Evolutionary conservation across 331 rosid genomes (phyloP), one percentile per base, ranked within the genome.

Genomic region (Erythrophleum ivorense): DNA sequence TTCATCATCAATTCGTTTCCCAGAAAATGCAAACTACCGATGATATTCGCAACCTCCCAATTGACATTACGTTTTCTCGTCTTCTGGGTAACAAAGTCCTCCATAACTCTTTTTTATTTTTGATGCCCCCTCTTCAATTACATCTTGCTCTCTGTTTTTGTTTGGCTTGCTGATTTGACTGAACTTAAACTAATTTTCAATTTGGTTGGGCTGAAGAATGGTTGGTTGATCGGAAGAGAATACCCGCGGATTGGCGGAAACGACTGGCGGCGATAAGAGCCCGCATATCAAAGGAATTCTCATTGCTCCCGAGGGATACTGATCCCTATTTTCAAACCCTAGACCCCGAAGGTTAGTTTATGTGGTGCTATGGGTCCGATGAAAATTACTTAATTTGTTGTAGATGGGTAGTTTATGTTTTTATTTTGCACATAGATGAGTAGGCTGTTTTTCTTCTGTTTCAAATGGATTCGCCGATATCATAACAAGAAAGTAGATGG

Each of bases 191-290:
- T 63, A 2, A 63, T 63, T 63, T 14, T 63, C 45, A 13, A 33
- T 6, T 34, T 7, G 45, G 45, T 63, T 16, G 70, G 11, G 36
- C 19, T 63, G 43, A n/a, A 63, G 70, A 34, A 19, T 63, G 70
- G 70, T 34, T 63, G 43, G 45, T 63, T 63, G 70, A 63, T 63
- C 70, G 70, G 45, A 63, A 63, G 70, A 63, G 46, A 31, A 63
- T 63, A 33, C 70, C 70, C 21, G 70, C 45, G 11, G 70, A 63
- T 63, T 63, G 70, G 70, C 70, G 45, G 21, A 63, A 63, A 34
- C 70, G 70, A 63, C 21, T 63, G 21, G 45, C 70, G 9, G 70
- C 70, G 11, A 63, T 34, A 33, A 33, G 45, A 6, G 70, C 70
- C 19, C 70, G 70, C 45, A 63, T 63, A 33, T 63, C 21, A 15